Base-by-base conservation (phyloP, 140 eudicot species). In the Stevia rebaudiana region DNA sequence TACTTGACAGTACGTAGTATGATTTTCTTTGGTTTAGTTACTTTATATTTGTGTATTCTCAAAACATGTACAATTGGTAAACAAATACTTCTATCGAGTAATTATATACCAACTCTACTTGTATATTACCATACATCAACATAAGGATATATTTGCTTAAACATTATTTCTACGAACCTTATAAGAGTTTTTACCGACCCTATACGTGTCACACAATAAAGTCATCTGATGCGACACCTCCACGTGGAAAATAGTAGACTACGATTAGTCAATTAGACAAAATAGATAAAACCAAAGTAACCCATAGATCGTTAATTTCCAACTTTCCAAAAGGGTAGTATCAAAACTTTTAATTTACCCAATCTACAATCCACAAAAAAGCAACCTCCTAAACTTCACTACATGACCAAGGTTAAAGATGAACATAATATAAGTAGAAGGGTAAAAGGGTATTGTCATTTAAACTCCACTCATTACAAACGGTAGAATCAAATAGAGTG, bases 401-500 rank as follows among this genome's bases (percentile, higher is more conserved):
- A 74, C 35, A 6, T 66, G 11, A 18, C 25, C 31, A 35, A 39
- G 41, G 63, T 64, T 23, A 72, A 54, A 54, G 55, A 21, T 17
- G 30, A 40, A 15, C 31, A 72, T 36, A 53, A 4, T 17, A 56
- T 6, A 56, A 49, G 11, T 9, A 19, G 23, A 67, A 18, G 70
- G 79, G 70, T 59, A 50, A 51, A 74, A 28, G 65, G 79, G 64
- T 74, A 82, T 73, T 78, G 68, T 78, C 72, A 82, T 79, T 79
- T 71, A 73, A 71, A 78, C 86, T 81, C 84, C 92, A 79, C 58
- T 75, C 48, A 35, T 36, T 11, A 11, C 9, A 41, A 68, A 30
- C 15, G 64, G 65, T 65, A 65, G 76, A 84, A 57, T 18, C 15
- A 55, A 87, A 71, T 75, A 88, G 85, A 84, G 83, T 68, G 63